Evolutionary conservation across 176 grass and related monocot species (phyloP), one percentile per base, ranked within the genome.

Genomic region (Elaeis guineensis): DNA sequence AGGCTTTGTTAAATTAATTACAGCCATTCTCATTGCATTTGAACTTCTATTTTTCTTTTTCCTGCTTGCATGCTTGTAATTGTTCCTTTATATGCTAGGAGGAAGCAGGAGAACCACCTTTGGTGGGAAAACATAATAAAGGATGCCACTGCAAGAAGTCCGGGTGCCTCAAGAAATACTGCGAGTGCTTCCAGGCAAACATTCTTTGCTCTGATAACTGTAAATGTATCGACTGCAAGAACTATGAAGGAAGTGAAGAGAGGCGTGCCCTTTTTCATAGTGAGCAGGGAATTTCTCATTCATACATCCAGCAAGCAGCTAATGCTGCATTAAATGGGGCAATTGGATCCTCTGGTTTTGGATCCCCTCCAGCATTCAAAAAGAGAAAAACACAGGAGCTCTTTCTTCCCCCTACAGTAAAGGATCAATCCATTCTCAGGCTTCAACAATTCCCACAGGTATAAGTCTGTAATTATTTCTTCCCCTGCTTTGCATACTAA

Each of bases 91-190:
- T 12, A 14, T 44, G 8, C 35, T 44, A 44, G 35, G 35, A 44
- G 35, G 35, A 61, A 16, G 69, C 64, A 64, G 79, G 78, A 51
- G 87, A 90, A 57, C 75, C 76, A 50, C 65, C 87, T 66, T 76
- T 88, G 72, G 76, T 83, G 61, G 93, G 84, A 75, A 92, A 89
- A 70, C 93, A 98, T 59, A 98, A 98, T 73, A 98, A 92, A 80
- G 93, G 93, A 20, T 98, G 93, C 63, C 93, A 98, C 64, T 98
- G 93, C 79, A 98, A 92, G 78, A 98, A 98, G 52, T 98, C 93
- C 51, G 88, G 93, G 21, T 98, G 93, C 76, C 81, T 98, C 50
- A 98, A 98, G 79, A 98, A 92, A 67, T 98, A 98, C 39, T 98
- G 93, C 16, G 93, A 98, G 44, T 98, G 93, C 70, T 98, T 98